Evolutionary conservation across 2,329 filamentous ascomycete species (phyloP).

Genomic region (Claviceps maximensis): DNA sequence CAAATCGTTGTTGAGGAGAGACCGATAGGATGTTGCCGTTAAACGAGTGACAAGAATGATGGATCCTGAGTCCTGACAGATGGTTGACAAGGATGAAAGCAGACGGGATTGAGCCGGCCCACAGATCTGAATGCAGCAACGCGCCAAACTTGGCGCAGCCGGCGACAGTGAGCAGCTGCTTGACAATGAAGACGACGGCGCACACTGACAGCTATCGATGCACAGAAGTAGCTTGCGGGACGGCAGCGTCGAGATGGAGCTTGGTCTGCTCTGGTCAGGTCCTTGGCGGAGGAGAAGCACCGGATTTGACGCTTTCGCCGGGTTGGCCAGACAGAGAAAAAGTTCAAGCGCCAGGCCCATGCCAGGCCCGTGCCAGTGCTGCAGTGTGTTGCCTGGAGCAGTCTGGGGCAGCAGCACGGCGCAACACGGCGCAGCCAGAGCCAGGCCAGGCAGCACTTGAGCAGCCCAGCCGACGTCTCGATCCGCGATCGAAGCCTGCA

Average conservation of each 20-base stretch:
- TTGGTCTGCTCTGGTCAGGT: not conserved
- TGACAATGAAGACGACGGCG: not conserved
- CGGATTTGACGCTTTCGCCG: not conserved
- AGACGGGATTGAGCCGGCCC: not conserved
- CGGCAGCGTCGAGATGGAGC: not conserved
- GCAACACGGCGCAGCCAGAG: too few species aligned
- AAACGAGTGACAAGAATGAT: slow-evolving; percentile 3
- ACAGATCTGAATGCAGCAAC: not conserved
- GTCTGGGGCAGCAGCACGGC: too few species aligned
- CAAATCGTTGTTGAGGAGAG: not conserved
- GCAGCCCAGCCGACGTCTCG: not conserved
- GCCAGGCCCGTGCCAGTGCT: not conserved
- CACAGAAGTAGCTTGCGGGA: not conserved
- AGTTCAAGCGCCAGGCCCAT: not conserved
- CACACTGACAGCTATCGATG: slow-evolving; percentile 1
- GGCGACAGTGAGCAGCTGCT: not conserved
- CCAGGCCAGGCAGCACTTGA: not conserved
- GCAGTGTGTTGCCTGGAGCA: too few species aligned
- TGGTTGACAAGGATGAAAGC: not conserved
- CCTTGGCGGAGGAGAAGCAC: not conserved
- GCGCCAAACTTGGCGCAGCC: slow-evolving; percentile 1
- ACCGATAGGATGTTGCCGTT: not conserved
- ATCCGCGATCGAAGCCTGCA: not conserved
- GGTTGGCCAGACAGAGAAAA: not conserved
- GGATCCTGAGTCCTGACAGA: not conserved